Evolutionary conservation across 108 stramenopile species (phyloP).

Genomic region (Pseudonitzschia multistriata): DNA sequence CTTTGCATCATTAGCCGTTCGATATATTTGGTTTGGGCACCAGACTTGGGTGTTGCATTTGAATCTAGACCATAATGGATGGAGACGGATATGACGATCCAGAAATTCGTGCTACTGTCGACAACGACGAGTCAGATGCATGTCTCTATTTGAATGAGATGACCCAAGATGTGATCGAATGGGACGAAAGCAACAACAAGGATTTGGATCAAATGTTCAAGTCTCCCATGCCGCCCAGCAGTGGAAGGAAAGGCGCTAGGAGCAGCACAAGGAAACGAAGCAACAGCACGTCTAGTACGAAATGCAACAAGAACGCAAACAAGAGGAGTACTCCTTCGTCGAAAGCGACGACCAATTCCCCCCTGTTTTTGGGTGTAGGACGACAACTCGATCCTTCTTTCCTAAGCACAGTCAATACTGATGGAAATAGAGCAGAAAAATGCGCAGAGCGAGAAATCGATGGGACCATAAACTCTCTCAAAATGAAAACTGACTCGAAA

Average conservation of each 20-base stretch:
- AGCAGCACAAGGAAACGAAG: not conserved
- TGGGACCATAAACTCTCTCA: too few relatives aligned
- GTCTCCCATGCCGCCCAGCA: conserved; percentile 1
- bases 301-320: not conserved
- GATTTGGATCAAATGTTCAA: conserved; percentile 9
- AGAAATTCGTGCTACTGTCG: not conserved
- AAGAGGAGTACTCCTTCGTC: conserved; percentile 1
- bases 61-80: not conserved
- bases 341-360: conserved; percentile 3
- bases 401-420: not conserved
- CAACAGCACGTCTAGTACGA: not conserved
- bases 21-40: too few relatives aligned
- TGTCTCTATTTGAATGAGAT: conserved; percentile 16
- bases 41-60: not conserved
- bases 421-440: not conserved
- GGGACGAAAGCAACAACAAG: conserved; percentile 36
- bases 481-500: too few relatives aligned
- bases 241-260: not conserved
- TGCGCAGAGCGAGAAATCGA: conserved; percentile 22
- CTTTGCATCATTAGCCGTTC: too few relatives aligned
- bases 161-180: conserved; percentile 38
- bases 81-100: conserved; percentile 10
- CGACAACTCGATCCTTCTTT: conserved; percentile 7
- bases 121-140: not conserved
- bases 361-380: conserved; percentile 1